These are phyloP conservation scores for Osmanthus fragrans DNA, from an alignment of 257 asterid genomes.

Conservation along the genomic window DNA sequence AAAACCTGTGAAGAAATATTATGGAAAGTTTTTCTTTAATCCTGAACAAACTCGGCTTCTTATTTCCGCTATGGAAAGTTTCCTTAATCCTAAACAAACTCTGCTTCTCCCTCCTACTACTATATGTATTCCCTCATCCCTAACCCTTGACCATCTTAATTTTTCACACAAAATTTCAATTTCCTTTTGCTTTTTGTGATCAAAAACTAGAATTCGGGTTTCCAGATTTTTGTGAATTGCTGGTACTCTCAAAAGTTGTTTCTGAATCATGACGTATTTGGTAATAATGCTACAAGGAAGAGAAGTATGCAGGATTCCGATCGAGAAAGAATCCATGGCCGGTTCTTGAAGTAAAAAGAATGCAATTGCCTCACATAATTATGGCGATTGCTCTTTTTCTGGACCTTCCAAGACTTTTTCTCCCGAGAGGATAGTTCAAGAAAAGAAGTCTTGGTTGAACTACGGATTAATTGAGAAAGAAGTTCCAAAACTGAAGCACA, in stretches of 20 bases:
- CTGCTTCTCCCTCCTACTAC: not conserved
- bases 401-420: not conserved
- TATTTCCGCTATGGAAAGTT: not conserved
- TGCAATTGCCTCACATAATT: not conserved
- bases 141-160: too few relatives aligned
- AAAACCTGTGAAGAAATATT: too few relatives aligned
- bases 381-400: not conserved
- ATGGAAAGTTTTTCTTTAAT: too few relatives aligned
- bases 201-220: not conserved
- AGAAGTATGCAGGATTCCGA: not conserved
- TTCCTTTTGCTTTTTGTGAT: not conserved
- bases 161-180: not conserved
- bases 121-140: not conserved
- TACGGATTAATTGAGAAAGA: not conserved
- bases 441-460: not conserved
- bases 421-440: not conserved
- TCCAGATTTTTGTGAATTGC: not conserved
- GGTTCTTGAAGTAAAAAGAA: not conserved
- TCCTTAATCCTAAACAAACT: not conserved
- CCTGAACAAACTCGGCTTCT: too few relatives aligned
- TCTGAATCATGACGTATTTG: not conserved
- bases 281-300: not conserved
- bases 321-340: not conserved
- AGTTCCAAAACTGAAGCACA: not conserved
- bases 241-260: not conserved